Percentiles rank a stretch among this genome's conserved stretches.
Conservation (phyloP, 306 rosid species). For the Elaeagnus macrophylla region DNA sequence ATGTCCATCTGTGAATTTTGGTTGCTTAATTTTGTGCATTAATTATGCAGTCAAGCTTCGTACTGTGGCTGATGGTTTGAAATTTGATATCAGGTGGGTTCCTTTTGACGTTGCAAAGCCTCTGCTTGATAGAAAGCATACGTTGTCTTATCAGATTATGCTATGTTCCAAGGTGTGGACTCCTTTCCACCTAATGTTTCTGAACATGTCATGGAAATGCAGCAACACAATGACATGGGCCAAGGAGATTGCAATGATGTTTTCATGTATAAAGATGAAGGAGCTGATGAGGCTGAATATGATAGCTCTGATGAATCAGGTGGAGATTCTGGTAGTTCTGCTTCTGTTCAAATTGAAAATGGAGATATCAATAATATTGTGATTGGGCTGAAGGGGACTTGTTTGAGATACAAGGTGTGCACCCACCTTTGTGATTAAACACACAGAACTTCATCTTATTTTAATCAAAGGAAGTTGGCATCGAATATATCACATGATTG, state of each 20-base stretch:
- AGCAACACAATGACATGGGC: slow-evolving; percentile 30
- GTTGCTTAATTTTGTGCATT: background rate
- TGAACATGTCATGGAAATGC: slow-evolving; percentile 33
- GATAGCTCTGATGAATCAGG: slow-evolving; percentile 53
- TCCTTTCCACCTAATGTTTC: slow-evolving; percentile 27
- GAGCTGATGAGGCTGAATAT: slow-evolving; percentile 32
- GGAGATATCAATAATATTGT: slow-evolving; percentile 41
- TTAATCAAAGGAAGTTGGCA: background rate
- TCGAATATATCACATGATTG: background rate
- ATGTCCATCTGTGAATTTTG: background rate
- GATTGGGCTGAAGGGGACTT: slow-evolving; percentile 45
- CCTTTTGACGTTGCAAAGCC: slow-evolving; percentile 61
- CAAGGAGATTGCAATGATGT: slow-evolving; percentile 51
- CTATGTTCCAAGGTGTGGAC: slow-evolving; percentile 46
- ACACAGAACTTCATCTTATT: background rate
- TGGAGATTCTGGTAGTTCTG: slow-evolving; percentile 22
- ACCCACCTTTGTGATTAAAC: slow-evolving; percentile 1
- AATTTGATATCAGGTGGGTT: slow-evolving; percentile 65
- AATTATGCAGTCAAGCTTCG: background rate
- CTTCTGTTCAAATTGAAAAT: slow-evolving; percentile 29
- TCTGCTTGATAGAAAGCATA: slow-evolving; percentile 64
- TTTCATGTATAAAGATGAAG: slow-evolving; percentile 50
- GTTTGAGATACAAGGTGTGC: slow-evolving; percentile 65
- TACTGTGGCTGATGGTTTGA: slow-evolving; percentile 24
- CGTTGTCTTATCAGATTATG: slow-evolving; percentile 64